These are phyloP conservation scores for Leishmania guyanensis DNA, from an alignment of 208 protist species.

Conservation along the genomic window DNA sequence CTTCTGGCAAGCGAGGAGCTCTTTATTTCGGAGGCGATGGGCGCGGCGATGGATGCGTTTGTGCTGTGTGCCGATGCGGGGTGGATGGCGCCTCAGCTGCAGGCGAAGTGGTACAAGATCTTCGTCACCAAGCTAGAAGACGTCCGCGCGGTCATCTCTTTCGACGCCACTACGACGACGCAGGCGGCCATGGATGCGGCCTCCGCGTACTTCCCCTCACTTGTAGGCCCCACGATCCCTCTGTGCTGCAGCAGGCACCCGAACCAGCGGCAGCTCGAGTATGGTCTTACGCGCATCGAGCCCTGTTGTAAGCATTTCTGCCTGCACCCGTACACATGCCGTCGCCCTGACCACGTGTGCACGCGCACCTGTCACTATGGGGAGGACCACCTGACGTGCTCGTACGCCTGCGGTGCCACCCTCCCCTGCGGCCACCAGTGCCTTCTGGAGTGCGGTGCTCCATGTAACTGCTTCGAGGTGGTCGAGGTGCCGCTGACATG, in stretches of 20 bases:
- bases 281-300: constrained; percentile 50
- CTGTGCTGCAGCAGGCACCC: constrained; percentile 80
- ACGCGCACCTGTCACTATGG: constrained; percentile 60
- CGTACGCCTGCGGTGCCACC: constrained; percentile 54
- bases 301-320: constrained; percentile 65
- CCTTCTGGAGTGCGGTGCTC: constrained; percentile 51
- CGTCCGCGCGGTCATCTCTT: constrained; percentile 53
- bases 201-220: constrained; percentile 44
- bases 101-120: constrained; percentile 59
- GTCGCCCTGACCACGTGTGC: constrained; percentile 63
- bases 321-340: constrained; percentile 59
- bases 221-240: constrained; percentile 67
- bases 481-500: constrained; percentile 62
- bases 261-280: constrained; percentile 69
- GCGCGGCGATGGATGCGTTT: constrained; percentile 54
- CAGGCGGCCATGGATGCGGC: constrained; percentile 10
- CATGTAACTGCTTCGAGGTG: constrained; percentile 86
- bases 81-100: constrained; percentile 62
- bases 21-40: constrained; percentile 55
- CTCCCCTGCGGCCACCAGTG: constrained; percentile 84
- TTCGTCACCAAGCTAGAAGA: constrained; percentile 71
- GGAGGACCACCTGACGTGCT: constrained; percentile 49
- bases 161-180: constrained; percentile 10
- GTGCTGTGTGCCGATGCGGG: constrained; percentile 75
- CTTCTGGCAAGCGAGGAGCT: constrained; percentile 32